Evolutionary conservation across 768 basidiomycete genomes (phyloP), one percentile per base, ranked within the genome.

Genomic region (Boletales sp.): DNA sequence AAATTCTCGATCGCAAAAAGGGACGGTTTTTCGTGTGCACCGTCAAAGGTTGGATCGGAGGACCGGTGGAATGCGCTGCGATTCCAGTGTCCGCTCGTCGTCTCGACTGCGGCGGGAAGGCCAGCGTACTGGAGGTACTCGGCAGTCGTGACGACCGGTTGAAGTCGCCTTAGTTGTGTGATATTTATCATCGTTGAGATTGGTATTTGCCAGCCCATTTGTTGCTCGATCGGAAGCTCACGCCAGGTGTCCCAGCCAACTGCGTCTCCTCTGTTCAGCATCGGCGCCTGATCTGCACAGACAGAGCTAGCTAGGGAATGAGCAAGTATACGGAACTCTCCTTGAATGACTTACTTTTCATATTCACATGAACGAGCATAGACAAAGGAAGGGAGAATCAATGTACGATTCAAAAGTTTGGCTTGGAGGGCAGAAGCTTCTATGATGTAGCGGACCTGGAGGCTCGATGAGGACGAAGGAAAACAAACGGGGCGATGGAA

Each of bases 301-400:
- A 68, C 67, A 33, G 53, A 41, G 44, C 70, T 67, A 39, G 32
- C 11, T 8, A 21, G 37, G 14, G 8, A 10, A 21, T 56, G 32
- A 58, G 51, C 34, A 12, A 18, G n/a, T 31, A 39, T 35, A 36
- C 6, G 1, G 30, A 32, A 47, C 15, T 33, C 15, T 13, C 36
- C 17, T 17, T 19, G 8, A 21, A 41, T 18, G 10, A 57, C 72
- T 32, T 51, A 70, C 70, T 66, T 65, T 41, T 66, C 63, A 48
- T 68, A 75, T 53, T 70, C 71, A 53, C 75, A 76, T 1, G 68
- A 64, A 25, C 74, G 66, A n/a, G 74, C 72, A 43, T 75, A 75
- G 44, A 76, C 67, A 51, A 69, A 71, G 11, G 71, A 69, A 14
- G 72, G 75, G 3, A 75, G 51, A 13, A 76, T 68, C 44, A 76